Base-by-base conservation (phyloP, 1,139 yeast species). In the Yamadazyma diospyri region DNA sequence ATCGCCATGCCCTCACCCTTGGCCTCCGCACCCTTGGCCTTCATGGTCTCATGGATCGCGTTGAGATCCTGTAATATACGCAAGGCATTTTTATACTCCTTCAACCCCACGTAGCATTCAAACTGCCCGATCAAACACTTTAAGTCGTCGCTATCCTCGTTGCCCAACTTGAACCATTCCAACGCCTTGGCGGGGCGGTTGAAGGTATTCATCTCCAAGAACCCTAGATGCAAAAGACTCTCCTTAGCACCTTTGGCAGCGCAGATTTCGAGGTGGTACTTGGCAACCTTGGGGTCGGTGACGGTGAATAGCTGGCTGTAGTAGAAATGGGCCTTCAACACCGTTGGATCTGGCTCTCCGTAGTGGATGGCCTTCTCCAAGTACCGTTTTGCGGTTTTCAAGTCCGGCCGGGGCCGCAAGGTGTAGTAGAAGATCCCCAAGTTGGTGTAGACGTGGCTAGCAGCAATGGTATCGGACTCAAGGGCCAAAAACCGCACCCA, bases 101-200 rank as follows among this genome's bases (percentile, higher is more conserved):
- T 44, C 19, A 61, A 41, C 12, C 47, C 46, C 11, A 64, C 47
- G 34, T 57, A 59, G 30, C 69, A 62, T 51, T 88, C 96, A 50
- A 87, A 83, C 37, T 77, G 67, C 0, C 97, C 97, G 32, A 87
- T 67, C 45, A 78, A 62, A 47, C 94, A 85, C 25, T 77, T 69
- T 27, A 76, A 64, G 43, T 76, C 81, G 20, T 67, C 68, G 33
- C 48, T 53, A 3, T 84, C 62, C 40, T 84, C 92, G 23, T 76
- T 68, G 0, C 96, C 97, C 29, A 88, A 59, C 45, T 74, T 75
- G 59, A 88, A 87, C 97, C 97, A 89, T 50, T 86, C 87, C 25
- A 69, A 60, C 0, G 94, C 86, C 44, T 76, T 76, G 4, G 41
- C 36, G 13, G 53, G 48, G 45, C 78, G 64, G n/a, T 65, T 59